A percentile compares a stretch with the other conserved stretches of the same genome.
Conservation (phyloP, 2,329 filamentous ascomycete species). For the Macrophomina tecta region DNA sequence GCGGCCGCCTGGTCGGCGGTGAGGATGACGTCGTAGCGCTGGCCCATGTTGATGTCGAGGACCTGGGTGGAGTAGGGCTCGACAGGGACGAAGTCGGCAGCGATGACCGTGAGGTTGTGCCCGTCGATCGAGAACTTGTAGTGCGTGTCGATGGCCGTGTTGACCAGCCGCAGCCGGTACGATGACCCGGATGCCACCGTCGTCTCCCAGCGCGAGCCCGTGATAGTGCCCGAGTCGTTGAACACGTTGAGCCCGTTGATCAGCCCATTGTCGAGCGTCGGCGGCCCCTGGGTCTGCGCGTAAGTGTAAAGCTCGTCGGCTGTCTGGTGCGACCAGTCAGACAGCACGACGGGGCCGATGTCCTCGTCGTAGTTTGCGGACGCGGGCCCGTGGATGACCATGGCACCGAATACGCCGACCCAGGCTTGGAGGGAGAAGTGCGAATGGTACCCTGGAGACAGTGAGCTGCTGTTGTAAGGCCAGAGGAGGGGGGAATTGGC, state of each 20-base stretch:
- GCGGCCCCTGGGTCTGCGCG: slow-evolving; percentile 33
- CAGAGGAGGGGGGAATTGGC: neutral
- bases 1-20: slow-evolving; percentile 40
- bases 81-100: slow-evolving; percentile 46
- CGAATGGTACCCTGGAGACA: slow-evolving; percentile 63
- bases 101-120: slow-evolving; percentile 48
- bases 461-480: neutral
- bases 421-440: slow-evolving; percentile 62
- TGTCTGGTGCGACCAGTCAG: slow-evolving; percentile 66
- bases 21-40: slow-evolving; percentile 45
- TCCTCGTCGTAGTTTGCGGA: slow-evolving; percentile 60
- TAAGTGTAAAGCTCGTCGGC: slow-evolving; percentile 9
- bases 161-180: slow-evolving; percentile 52
- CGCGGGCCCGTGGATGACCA: slow-evolving; percentile 49
- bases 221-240: slow-evolving; percentile 28
- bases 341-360: slow-evolving; percentile 57
- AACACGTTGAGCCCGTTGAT: slow-evolving; percentile 30
- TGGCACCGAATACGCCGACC: slow-evolving; percentile 38
- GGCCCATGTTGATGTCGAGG: slow-evolving; percentile 34
- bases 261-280: slow-evolving; percentile 14
- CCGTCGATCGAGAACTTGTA: slow-evolving; percentile 51
- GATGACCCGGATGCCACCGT: slow-evolving; percentile 45
- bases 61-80: slow-evolving; percentile 42
- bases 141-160: slow-evolving; percentile 45
- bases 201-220: slow-evolving; percentile 34